phyloP scores from a whole-genome alignment of 1,284 basidiomycete species.

The Marasmius fiardii region DNA sequence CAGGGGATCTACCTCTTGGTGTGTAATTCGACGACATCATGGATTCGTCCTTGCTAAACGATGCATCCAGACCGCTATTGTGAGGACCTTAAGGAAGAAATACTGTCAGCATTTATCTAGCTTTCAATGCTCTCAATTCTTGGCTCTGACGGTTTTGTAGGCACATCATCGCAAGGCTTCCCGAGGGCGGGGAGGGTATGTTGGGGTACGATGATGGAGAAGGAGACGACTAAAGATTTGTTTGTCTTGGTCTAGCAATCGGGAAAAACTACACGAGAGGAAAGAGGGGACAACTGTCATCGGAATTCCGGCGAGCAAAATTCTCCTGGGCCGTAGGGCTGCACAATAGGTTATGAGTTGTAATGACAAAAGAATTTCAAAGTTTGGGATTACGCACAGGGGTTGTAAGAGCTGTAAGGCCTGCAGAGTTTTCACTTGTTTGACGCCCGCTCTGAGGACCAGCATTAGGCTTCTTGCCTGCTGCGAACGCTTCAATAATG shows the following conservation, averaged over 20 bases:
- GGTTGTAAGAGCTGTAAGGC: slow-evolving; percentile 78
- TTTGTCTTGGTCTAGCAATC: slow-evolving; percentile 2
- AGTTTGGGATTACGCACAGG: slow-evolving; percentile 53
- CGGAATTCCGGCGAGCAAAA: slow-evolving; percentile 86
- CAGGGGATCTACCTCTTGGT: slow-evolving; percentile 70
- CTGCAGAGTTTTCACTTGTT: slow-evolving; percentile 89
- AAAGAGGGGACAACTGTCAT: slow-evolving; percentile 34
- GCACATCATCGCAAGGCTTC: slow-evolving; percentile 73
- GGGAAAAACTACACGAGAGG: slow-evolving; percentile 1
- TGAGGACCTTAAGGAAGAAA: slow-evolving; percentile 80
- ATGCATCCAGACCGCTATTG: slow-evolving; percentile 73
- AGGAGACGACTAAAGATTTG: slow-evolving; percentile 60
- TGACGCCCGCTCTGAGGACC: slow-evolving; percentile 88
- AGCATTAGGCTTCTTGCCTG: slow-evolving; percentile 85
- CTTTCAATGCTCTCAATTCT: not conserved
- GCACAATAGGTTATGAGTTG: slow-evolving; percentile 17
- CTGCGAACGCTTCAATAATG: slow-evolving; percentile 82
- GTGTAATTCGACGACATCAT: slow-evolving; percentile 14
- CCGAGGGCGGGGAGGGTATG: slow-evolving; percentile 70
- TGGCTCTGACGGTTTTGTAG: slow-evolving; percentile 33
- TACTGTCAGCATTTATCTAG: slow-evolving; percentile 51
- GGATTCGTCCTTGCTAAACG: slow-evolving; percentile 14
- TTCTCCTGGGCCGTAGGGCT: slow-evolving; percentile 96
- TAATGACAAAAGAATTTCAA: not conserved
- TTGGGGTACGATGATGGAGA: slow-evolving; percentile 71